These are phyloP conservation scores for Parmelia sp. DNA, from an alignment of 495 filamentous ascomycete genomes.

Conservation along the genomic window DNA sequence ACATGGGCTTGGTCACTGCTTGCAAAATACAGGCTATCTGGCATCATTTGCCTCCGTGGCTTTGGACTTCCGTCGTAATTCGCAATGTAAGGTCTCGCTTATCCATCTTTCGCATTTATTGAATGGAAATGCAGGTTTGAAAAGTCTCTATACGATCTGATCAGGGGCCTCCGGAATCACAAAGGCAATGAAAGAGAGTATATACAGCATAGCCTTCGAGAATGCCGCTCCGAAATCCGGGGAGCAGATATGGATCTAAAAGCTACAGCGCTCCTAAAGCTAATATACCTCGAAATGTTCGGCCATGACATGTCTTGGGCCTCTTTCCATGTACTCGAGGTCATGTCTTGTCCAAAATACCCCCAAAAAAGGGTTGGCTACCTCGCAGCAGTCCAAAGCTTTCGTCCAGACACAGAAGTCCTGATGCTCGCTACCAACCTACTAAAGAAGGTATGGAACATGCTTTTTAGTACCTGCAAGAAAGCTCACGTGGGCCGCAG, in stretches of 20 bases:
- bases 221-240: conserved; percentile 88
- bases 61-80: not conserved
- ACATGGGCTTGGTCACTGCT: not conserved
- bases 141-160: conserved; percentile 98
- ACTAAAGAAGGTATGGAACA: conserved; percentile 73
- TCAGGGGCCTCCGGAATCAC: conserved; percentile 86
- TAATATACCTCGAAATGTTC: conserved; percentile 97
- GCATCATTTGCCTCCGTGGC: not conserved
- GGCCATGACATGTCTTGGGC: conserved; percentile 99
- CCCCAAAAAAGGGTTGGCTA: conserved; percentile 92
- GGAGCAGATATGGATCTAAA: conserved; percentile 95
- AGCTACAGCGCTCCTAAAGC: conserved; percentile 87
- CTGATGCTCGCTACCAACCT: conserved; percentile 96
- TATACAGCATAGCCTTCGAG: conserved; percentile 80
- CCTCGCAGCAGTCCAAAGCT: conserved; percentile 93
- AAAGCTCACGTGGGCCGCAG: conserved; percentile 36
- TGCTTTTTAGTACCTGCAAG: not conserved
- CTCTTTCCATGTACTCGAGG: conserved; percentile 93
- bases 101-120: conserved; percentile 3
- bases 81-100: not conserved
- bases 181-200: conserved; percentile 92
- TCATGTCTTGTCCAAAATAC: conserved; percentile 95
- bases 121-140: conserved; percentile 68
- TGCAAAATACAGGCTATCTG: not conserved
- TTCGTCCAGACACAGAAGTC: conserved; percentile 90